phyloP scores from a whole-genome alignment of 495 filamentous ascomycete species.

The Staphylotrichum longicolle region DNA sequence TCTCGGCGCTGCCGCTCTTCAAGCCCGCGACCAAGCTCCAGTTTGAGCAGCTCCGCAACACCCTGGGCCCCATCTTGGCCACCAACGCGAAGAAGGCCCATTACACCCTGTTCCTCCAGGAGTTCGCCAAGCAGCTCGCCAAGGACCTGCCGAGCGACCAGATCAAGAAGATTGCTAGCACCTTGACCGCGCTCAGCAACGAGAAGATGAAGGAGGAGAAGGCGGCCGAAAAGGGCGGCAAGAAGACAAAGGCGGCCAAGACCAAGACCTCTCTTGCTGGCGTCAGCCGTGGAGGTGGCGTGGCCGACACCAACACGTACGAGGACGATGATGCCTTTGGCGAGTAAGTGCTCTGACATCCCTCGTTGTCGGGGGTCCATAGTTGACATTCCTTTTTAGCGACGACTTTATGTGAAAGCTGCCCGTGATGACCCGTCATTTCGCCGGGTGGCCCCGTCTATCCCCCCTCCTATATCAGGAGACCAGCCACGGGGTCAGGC shows the following conservation, averaged over 20 bases:
- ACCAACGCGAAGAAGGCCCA: conserved; percentile 81
- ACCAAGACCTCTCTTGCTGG: conserved; percentile 82
- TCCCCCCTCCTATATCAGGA: not conserved
- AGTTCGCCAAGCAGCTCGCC: conserved; percentile 80
- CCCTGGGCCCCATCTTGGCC: conserved; percentile 70
- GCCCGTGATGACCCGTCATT: not conserved
- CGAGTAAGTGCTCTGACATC: conserved; percentile 58
- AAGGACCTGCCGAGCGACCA: conserved; percentile 87
- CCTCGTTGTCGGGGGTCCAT: not conserved
- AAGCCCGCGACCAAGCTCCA: conserved; percentile 83
- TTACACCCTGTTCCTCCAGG: conserved; percentile 83
- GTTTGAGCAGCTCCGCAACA: conserved; percentile 71
- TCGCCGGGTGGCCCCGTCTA: not conserved
- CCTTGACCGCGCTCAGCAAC: conserved; percentile 80
- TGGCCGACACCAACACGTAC: conserved; percentile 69
- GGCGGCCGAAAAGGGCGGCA: conserved; percentile 85
- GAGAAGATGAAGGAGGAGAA: conserved; percentile 99
- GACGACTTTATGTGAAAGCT: conserved; percentile 53
- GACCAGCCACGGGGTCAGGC: not conserved
- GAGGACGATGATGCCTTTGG: conserved; percentile 63
- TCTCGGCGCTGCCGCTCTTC: conserved; percentile 77
- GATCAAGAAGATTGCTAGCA: conserved; percentile 90
- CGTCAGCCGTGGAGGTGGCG: conserved; percentile 55
- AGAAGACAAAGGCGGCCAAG: conserved; percentile 95
- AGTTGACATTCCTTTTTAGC: conserved; percentile 33